Evolutionary conservation across 2,329 filamentous ascomycete species (phyloP).

Genomic region (Thielaviopsis ethacetica): DNA sequence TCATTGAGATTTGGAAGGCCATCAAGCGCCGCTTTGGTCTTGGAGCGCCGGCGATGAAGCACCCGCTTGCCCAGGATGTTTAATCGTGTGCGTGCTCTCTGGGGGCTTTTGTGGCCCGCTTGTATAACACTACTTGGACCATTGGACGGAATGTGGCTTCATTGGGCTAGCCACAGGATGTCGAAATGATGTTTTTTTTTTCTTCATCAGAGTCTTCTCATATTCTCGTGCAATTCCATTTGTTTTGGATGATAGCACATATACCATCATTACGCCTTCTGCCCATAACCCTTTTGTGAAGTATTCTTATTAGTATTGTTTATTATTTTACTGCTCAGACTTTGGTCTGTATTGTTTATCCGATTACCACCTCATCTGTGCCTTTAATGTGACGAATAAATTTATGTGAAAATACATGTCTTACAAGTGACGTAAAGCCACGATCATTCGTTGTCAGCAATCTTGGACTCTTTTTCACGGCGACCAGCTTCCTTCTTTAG

Average conservation of each 20-base stretch:
- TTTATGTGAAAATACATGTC: too few species aligned
- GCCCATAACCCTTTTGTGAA: neutral
- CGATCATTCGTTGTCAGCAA: too few species aligned
- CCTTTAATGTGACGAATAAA: too few species aligned
- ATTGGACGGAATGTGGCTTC: neutral
- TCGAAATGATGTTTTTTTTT: neutral
- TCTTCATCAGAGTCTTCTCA: too few species aligned
- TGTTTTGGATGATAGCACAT: too few species aligned
- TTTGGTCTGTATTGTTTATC: neutral
- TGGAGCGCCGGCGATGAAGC: conserved; percentile 14
- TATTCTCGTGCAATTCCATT: too few species aligned
- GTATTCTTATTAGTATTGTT: neutral
- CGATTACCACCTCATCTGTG: too few species aligned
- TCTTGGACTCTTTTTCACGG: neutral
- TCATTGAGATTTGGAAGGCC: conserved; percentile 56
- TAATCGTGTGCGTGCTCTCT: neutral
- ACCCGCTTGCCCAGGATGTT: conserved; percentile 1
- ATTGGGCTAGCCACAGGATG: neutral
- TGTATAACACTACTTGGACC: neutral
- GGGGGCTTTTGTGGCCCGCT: too few species aligned
- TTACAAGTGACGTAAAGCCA: too few species aligned
- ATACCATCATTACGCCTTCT: neutral
- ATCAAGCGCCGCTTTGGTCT: conserved; percentile 36
- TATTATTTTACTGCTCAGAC: neutral
- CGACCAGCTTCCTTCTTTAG: conserved; percentile 18